Conservation (phyloP, 495 filamentous ascomycete species). For the Rhypophila decipiens region DNA sequence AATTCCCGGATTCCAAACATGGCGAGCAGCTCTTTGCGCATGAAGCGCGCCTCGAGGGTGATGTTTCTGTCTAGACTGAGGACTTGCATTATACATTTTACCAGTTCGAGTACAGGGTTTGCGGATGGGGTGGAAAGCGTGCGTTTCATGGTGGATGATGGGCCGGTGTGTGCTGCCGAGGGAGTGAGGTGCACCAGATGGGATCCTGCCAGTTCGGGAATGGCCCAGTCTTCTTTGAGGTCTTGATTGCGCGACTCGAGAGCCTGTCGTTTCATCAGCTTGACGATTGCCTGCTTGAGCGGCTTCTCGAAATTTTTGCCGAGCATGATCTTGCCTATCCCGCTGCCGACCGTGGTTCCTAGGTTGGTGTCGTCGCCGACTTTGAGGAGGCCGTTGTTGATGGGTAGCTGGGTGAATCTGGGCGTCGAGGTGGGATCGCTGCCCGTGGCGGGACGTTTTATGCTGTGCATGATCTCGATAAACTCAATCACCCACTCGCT, state of each 20-base stretch:
- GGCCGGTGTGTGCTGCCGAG: neutral
- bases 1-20: constrained; percentile 95
- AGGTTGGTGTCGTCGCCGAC: constrained; percentile 48
- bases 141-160: neutral
- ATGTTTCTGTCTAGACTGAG: constrained; percentile 83
- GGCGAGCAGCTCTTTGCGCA: constrained; percentile 81
- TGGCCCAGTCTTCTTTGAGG: constrained; percentile 77
- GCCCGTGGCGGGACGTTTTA: constrained; percentile 59
- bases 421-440: constrained; percentile 50
- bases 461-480: constrained; percentile 84
- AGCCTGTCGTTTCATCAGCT: constrained; percentile 72
- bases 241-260: constrained; percentile 88
- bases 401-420: constrained; percentile 72
- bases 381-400: constrained; percentile 16
- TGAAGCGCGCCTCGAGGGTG: constrained; percentile 73
- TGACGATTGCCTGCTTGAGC: constrained; percentile 77
- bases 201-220: constrained; percentile 79
- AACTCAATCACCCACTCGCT: constrained; percentile 92
- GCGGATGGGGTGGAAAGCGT: constrained; percentile 33
- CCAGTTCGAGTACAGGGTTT: constrained; percentile 82
- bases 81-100: constrained; percentile 87
- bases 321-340: constrained; percentile 58
- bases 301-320: constrained; percentile 77
- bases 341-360: constrained; percentile 48
- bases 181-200: constrained; percentile 31